Percentiles rank a stretch among this genome's conserved stretches.
Evolutionary conservation across 1,284 basidiomycete species (phyloP).

Genomic region (Apiotrichum domesticum): DNA sequence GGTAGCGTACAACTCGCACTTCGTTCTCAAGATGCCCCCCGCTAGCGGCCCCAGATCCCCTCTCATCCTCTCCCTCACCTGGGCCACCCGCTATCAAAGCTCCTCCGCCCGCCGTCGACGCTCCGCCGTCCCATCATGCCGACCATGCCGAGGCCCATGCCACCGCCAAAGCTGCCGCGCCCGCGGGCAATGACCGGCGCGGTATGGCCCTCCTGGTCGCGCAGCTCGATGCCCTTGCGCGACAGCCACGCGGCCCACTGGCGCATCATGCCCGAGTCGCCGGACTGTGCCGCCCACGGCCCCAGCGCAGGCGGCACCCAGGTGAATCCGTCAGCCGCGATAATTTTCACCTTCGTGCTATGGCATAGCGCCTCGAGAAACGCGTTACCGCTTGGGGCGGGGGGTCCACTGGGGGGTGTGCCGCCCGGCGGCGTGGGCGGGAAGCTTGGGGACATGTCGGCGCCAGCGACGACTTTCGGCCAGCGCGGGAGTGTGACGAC

Average conservation of each 20-base stretch:
- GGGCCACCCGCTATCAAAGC: conserved; percentile 1
- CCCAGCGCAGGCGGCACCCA: conserved; percentile 37
- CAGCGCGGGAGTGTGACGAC: conserved; percentile 62
- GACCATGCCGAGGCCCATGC: not conserved
- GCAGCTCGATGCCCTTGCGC: conserved; percentile 24
- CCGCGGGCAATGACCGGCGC: conserved; percentile 17
- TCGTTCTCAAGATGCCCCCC: too few relatives aligned
- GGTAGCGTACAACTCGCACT: too few relatives aligned
- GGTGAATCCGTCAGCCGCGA: conserved; percentile 38
- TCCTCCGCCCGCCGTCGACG: not conserved
- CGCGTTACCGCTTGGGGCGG: conserved; percentile 5
- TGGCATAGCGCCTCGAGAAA: conserved; percentile 17
- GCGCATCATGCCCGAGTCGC: conserved; percentile 38
- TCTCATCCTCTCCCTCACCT: not conserved
- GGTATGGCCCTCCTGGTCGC: conserved; percentile 34
- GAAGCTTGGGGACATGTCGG: conserved; percentile 1
- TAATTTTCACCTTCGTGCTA: conserved; percentile 3
- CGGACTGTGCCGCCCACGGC: conserved; percentile 31
- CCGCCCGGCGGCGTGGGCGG: not conserved
- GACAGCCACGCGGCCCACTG: conserved; percentile 25
- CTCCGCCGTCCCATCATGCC: not conserved
- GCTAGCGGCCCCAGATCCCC: too few relatives aligned
- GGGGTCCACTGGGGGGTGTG: not conserved
- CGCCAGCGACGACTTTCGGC: conserved; percentile 13
- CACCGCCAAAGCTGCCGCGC: not conserved